phyloP scores from a whole-genome alignment of 345 rosid species.

The Laguncularia racemosa region DNA sequence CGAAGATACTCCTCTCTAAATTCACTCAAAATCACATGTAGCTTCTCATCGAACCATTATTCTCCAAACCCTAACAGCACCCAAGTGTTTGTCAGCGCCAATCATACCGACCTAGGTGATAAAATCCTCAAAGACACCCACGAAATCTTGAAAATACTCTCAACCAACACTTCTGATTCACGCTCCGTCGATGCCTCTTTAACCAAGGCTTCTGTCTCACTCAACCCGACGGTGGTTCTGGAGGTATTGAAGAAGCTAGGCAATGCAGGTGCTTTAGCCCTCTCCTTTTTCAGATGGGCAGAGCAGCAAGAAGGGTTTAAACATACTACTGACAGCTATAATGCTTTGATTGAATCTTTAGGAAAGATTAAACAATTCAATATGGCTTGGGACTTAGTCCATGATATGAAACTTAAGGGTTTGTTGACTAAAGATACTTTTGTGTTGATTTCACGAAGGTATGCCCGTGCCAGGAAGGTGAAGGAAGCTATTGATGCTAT shows the following conservation, averaged over 20 bases:
- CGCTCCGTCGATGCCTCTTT: constrained; percentile 22
- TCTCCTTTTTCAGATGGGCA: constrained; percentile 70
- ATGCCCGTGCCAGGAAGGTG: constrained; percentile 62
- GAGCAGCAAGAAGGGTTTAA: constrained; percentile 61
- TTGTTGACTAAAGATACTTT: constrained; percentile 72
- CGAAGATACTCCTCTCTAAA: too few relatives aligned
- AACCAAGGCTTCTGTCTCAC: constrained; percentile 32
- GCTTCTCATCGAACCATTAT: too few relatives aligned
- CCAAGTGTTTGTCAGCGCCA: too few relatives aligned
- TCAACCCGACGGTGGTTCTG: constrained; percentile 37
- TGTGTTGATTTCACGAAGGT: constrained; percentile 57
- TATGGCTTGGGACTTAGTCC: constrained; percentile 47
- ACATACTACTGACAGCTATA: constrained; percentile 53
- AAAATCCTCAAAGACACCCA: constrained; percentile 14
- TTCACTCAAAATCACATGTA: too few relatives aligned
- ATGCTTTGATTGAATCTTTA: constrained; percentile 62
- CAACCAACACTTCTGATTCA: constrained; percentile 20
- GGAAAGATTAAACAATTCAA: constrained; percentile 87
- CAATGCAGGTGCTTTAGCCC: constrained; percentile 66
- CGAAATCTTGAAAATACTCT: constrained; percentile 43
- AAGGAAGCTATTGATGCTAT: constrained; percentile 65
- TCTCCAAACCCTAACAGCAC: too few relatives aligned
- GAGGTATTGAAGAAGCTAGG: constrained; percentile 67
- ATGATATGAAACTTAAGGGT: constrained; percentile 56
- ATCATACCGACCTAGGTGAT: too few relatives aligned